These are phyloP conservation scores for Boletus albobrunnescens DNA, from an alignment of 1,284 basidiomycete genomes.

Conservation along the genomic window DNA sequence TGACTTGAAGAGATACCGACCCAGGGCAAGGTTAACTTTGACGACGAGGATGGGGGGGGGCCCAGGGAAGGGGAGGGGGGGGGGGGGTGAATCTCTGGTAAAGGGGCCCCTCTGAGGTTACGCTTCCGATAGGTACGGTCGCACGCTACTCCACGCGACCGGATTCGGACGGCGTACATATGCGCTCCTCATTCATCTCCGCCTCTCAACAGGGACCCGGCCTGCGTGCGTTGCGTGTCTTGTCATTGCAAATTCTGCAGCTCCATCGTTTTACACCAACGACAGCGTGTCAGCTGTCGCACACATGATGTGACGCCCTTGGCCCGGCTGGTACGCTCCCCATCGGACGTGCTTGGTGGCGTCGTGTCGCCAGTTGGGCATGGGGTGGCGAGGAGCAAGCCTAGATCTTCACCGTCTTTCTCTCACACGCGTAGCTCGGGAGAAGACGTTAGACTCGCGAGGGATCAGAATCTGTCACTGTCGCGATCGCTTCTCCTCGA, in stretches of 20 bases:
- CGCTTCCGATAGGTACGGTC: conserved; percentile 21
- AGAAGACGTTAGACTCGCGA: conserved; percentile 6
- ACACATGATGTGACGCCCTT: conserved; percentile 1
- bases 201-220: background rate
- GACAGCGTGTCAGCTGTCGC: no score
- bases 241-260: conserved; percentile 23
- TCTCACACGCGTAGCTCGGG: conserved; percentile 22
- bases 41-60: no score
- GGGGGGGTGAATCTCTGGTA: conserved; percentile 21
- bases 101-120: conserved; percentile 13
- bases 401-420: conserved; percentile 19
- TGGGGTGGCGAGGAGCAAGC: conserved; percentile 17
- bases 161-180: conserved; percentile 22
- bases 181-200: background rate
- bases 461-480: conserved; percentile 21
- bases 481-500: conserved; percentile 25
- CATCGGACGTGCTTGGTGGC: conserved; percentile 27
- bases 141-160: conserved; percentile 11
- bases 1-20: no score
- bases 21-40: no score
- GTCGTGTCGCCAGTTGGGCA: conserved; percentile 13
- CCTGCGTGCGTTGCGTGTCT: background rate
- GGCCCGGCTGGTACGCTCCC: background rate
- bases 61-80: no score
- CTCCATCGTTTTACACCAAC: no score